phyloP scores from a whole-genome alignment of 139 green algal species.

The Volvox africanus region DNA sequence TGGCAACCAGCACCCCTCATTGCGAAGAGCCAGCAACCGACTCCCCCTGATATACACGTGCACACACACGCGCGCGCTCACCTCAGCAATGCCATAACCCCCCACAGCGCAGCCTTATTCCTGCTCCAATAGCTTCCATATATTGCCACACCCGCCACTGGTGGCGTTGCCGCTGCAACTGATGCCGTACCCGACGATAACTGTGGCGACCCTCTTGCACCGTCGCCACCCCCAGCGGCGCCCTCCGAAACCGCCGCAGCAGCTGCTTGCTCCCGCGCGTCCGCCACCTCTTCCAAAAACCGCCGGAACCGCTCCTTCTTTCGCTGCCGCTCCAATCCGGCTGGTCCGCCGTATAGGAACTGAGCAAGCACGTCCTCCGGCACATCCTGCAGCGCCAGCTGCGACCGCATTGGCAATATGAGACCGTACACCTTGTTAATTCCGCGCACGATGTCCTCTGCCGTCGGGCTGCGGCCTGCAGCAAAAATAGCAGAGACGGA shows the following conservation, averaged over 20 bases:
- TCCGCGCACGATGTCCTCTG: constrained; percentile 12
- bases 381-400: constrained; percentile 6
- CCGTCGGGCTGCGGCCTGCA: background rate
- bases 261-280: constrained; percentile 16
- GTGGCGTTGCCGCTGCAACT: background rate
- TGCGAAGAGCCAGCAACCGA: too few species aligned
- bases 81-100: constrained; percentile 4
- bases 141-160: background rate
- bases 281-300: constrained; percentile 37
- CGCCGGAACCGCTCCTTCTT: background rate
- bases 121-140: background rate
- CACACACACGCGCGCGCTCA: too few species aligned
- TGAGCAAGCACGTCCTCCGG: background rate
- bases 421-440: constrained; percentile 37
- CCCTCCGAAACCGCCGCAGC: background rate
- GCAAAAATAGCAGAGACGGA: too few species aligned
- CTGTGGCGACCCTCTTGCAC: too few species aligned
- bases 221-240: background rate
- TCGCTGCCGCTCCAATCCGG: background rate
- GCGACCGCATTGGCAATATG: background rate
- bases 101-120: constrained; percentile 18
- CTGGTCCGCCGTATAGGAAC: background rate
- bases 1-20: too few species aligned
- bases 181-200: background rate
- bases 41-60: too few species aligned